phyloP scores from a whole-genome alignment of 805 yeast genomes.

The Jamesozyma lodderae region DNA sequence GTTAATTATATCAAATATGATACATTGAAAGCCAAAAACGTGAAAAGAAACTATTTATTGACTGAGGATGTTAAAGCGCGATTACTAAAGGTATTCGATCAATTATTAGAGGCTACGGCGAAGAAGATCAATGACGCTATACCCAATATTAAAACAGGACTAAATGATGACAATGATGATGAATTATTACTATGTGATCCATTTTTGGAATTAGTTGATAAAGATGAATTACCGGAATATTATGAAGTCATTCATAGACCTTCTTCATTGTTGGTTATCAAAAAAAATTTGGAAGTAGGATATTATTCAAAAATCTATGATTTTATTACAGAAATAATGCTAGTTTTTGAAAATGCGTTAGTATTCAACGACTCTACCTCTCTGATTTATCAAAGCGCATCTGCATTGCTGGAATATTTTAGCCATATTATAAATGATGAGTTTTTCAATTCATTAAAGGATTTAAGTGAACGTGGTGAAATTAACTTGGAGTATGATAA shows the following conservation, averaged over 20 bases:
- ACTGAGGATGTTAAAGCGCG: constrained; percentile 20
- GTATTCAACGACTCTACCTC: constrained; percentile 68
- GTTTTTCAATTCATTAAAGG: constrained; percentile 24
- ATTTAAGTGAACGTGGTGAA: constrained; percentile 27
- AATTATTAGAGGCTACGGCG: constrained; percentile 26
- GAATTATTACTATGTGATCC: constrained; percentile 47
- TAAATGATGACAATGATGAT: constrained; percentile 12
- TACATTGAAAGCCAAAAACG: constrained; percentile 33
- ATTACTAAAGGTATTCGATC: constrained; percentile 15
- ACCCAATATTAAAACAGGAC: constrained; percentile 1
- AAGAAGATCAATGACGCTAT: constrained; percentile 7
- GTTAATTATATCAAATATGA: constrained; percentile 48
- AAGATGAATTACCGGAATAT: constrained; percentile 70
- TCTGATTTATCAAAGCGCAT: constrained; percentile 63
- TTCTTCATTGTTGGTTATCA: constrained; percentile 58
- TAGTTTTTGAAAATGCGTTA: constrained; percentile 73
- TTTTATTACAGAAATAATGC: constrained; percentile 48
- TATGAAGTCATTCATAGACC: constrained; percentile 63
- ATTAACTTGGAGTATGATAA: constrained; percentile 24
- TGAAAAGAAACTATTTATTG: constrained; percentile 24
- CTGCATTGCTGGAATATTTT: constrained; percentile 46
- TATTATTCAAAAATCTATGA: constrained; percentile 47
- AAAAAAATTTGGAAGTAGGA: constrained; percentile 42
- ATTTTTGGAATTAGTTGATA: constrained; percentile 66
- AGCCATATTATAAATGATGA: constrained; percentile 25